Evolutionary conservation across 345 rosid genomes (phyloP), one percentile per base, ranked within the genome.

Genomic region (Raphanus sativus): DNA sequence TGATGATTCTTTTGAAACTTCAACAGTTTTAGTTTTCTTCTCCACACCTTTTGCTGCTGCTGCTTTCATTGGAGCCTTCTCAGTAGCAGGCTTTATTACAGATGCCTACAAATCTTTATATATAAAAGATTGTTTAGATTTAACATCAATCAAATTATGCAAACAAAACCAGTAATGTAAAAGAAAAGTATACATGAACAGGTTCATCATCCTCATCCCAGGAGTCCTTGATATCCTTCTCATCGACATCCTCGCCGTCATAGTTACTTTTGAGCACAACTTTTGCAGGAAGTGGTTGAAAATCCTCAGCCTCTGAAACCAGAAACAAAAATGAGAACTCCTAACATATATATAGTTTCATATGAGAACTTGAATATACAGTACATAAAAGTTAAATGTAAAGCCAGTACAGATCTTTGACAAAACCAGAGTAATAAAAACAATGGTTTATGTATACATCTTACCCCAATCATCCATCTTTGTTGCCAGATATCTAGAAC

Each of bases 131-230:
- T 32, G 11, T n/a, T 28, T 26, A 13, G 3, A 4, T 21, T 4
- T 12, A 73, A 59, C 6, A 12, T 73, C 68, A 24, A 65, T n/a
- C 56, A 25, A 52, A 62, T 36, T 38, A 40, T 2, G 3, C 21
- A 40, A 12, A 65, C 28, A 38, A 34, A 63, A 6, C 12, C 36
- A 6, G 30, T 16, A 28, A 29, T 36, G 8, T 4, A 30, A 36
- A 25, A 70, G 5, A 21, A 65, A 78, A 26, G 11, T 48, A 76
- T 91, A 92, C 98, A 69, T 75, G 86, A 69, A 84, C 82, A 63
- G 89, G 85, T 77, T 89, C 93, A 77, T 94, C 98, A 8, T 94
- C 98, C 78, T 90, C 97, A 78, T 94, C 98, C 98, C 98, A 94
- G 5, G 98, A 94, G 62, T 94, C 98, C 79, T 92, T 94, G 77